Evolutionary conservation across 1,284 basidiomycete species (phyloP), one percentile per base, ranked within the genome.

Genomic region (Vanrija sp.): DNA sequence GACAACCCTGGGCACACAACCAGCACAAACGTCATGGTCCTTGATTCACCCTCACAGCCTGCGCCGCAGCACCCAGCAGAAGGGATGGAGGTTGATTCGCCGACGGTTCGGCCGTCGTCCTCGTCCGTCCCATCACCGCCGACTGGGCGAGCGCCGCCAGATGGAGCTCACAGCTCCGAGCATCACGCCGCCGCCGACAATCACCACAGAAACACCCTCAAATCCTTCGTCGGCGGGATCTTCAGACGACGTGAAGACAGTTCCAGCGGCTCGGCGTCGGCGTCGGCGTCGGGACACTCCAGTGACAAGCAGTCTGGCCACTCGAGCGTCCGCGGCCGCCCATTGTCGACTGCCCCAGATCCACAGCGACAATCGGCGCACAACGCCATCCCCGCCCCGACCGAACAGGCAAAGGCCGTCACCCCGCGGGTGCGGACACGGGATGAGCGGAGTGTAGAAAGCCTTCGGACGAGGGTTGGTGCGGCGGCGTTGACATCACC

Each of bases 341-440:
- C 34, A 34, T 34, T 34, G 34, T 34, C 34, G 34, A 34, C 34
- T 12, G 34, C 34, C 7, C 34, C 34, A 34, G 34, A 34, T 14
- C 12, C 34, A 14, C 34, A 34, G 12, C 34, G 34, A 34, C 34
- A 3, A 34, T 15, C 34, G 1, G 28, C 28, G 28, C 10, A 3
- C 28, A 40, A 7, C 10, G 28, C 28, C 10, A 12, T 34, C 10
- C 34, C 34, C 4, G 40, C n/a, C n/a, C 40, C 49, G 7, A 23
- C 42, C 14, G 52, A 23, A n/a, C 38, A 25, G 8, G 60, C 65
- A 9, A 65, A 63, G 39, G 60, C 62, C 9, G 61, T 73, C 12
- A 72, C 68, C 10, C 71, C 71, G 4, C 57, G 65, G 15, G 64
- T 73, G 10, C 45, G 71, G 25, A 68, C 65, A 6, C 52, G 67